A percentile compares a stretch with the other conserved stretches of the same genome.
Conservation (phyloP, 2,329 filamentous ascomycete genomes). For the Whalleya microplaca region DNA sequence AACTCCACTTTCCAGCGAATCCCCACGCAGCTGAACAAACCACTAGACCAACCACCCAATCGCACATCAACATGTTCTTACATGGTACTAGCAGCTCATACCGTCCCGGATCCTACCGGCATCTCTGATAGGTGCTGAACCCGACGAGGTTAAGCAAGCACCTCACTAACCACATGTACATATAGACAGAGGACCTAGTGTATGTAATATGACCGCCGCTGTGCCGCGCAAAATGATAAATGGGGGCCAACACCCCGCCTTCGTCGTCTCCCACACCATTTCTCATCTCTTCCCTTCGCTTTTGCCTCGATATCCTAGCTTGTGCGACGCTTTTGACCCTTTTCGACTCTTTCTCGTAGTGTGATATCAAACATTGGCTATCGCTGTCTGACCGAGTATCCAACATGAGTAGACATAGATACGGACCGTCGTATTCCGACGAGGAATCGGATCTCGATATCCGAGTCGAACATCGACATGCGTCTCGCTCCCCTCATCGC, state of each 20-base stretch:
- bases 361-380: neutral
- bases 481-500: conserved; percentile 36
- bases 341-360: neutral
- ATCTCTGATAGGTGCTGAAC: neutral
- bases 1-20: too few species aligned
- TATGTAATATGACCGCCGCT: neutral
- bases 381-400: too few species aligned
- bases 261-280: too few species aligned
- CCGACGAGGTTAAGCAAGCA: neutral
- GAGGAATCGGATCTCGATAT: conserved; percentile 61
- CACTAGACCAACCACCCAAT: too few species aligned
- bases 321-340: neutral
- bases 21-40: too few species aligned
- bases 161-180: too few species aligned
- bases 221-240: neutral
- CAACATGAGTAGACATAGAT: conserved; percentile 36
- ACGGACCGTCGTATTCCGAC: conserved; percentile 45
- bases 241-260: neutral
- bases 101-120: too few species aligned
- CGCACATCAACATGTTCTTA: too few species aligned
- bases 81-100: too few species aligned
- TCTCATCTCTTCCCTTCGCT: neutral
- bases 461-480: conserved; percentile 47
- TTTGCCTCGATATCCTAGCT: neutral
- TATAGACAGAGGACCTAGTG: neutral